Conservation (phyloP, 2,329 filamentous ascomycete genomes). For the Huntiella savannae region DNA sequence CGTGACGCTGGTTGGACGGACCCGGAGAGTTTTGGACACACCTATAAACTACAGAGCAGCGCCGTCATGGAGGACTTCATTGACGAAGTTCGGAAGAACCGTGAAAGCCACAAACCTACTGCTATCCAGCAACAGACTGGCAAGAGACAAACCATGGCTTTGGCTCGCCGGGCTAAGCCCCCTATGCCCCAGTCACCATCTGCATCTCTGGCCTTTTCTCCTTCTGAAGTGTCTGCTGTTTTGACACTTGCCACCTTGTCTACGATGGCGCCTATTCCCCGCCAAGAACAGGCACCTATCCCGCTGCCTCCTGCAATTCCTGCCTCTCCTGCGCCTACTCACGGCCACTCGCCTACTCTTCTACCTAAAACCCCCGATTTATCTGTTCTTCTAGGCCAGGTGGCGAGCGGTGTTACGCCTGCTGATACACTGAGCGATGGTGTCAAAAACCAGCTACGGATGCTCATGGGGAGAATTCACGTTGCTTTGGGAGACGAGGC, state of each 20-base stretch:
- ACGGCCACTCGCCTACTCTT: neutral
- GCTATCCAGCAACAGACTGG: too few species aligned
- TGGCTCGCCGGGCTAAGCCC: too few species aligned
- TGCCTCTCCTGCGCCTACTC: conserved; percentile 7
- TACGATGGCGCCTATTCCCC: neutral
- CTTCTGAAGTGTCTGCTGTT: conserved; percentile 4
- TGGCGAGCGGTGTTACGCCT: conserved; percentile 23
- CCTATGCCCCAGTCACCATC: too few species aligned
- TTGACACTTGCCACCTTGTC: conserved; percentile 2
- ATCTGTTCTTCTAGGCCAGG: conserved; percentile 29
- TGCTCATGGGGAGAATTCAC: conserved; percentile 13
- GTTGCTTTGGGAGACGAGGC: conserved; percentile 7
- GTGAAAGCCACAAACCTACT: too few species aligned
- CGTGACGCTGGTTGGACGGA: conserved; percentile 35
- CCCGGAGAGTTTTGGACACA: conserved; percentile 39
- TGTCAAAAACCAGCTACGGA: conserved; percentile 28
- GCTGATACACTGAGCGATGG: conserved; percentile 21
- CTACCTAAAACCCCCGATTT: conserved; percentile 15
- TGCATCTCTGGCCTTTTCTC: neutral
- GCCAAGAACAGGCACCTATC: neutral
- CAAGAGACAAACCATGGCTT: too few species aligned
- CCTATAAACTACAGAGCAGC: conserved; percentile 43
- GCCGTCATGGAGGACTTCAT: conserved; percentile 59
- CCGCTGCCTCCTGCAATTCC: neutral
- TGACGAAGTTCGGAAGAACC: conserved; percentile 15